Percentiles rank a stretch among this genome's conserved stretches.
phyloP scores from a whole-genome alignment of 805 yeast species.

The Myxozyma lipomycoides region DNA sequence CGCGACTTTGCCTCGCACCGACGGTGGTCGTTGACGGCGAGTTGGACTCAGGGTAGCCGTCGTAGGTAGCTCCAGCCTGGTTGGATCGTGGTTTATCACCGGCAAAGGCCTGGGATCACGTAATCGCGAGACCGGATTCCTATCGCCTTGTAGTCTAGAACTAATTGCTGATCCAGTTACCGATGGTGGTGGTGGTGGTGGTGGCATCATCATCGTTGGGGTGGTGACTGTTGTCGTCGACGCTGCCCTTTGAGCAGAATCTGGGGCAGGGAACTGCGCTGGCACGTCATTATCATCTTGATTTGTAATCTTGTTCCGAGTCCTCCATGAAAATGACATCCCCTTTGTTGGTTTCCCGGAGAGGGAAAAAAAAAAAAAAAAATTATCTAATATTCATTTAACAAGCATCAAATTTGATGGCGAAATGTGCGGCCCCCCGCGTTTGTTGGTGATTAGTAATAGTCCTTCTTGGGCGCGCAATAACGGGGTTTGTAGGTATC shows the following conservation, averaged over 20 bases:
- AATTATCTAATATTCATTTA: too few relatives aligned
- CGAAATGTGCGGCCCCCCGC: too few relatives aligned
- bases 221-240: not conserved
- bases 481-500: too few relatives aligned
- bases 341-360: too few relatives aligned
- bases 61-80: not conserved
- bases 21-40: constrained; percentile 2
- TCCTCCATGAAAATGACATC: constrained; percentile 2
- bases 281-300: constrained; percentile 10
- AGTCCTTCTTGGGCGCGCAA: too few relatives aligned
- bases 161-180: not conserved
- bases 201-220: not conserved
- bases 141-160: not conserved
- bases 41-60: not conserved
- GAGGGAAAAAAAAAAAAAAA: too few relatives aligned
- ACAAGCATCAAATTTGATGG: too few relatives aligned
- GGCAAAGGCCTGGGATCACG: constrained; percentile 10
- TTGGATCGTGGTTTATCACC: not conserved
- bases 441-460: too few relatives aligned
- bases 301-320: not conserved
- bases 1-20: constrained; percentile 50
- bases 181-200: not conserved
- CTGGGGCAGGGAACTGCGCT: constrained; percentile 16
- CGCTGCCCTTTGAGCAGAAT: constrained; percentile 21
- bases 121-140: not conserved